Conservation (phyloP, 2,329 filamentous ascomycete genomes). For the Calonectria hawksworthii region DNA sequence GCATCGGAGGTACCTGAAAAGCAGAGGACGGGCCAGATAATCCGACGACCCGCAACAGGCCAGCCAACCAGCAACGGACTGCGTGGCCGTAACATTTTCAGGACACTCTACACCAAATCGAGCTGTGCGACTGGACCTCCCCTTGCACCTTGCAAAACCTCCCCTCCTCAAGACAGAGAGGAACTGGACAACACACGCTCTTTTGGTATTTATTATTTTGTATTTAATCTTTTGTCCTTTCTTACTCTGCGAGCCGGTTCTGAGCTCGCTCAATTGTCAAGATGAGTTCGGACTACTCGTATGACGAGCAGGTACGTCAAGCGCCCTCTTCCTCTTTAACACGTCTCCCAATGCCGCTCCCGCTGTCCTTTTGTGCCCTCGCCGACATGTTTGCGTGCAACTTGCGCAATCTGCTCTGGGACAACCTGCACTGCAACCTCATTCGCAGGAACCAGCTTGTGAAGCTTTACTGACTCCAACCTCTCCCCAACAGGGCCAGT, state of each 20-base stretch:
- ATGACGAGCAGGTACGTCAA: constrained; percentile 85
- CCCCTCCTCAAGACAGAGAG: constrained; percentile 13
- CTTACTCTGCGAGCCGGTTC: constrained; percentile 45
- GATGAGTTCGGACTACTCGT: constrained; percentile 97
- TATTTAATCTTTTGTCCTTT: constrained; percentile 18
- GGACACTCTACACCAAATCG: constrained; percentile 40
- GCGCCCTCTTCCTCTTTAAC: constrained; percentile 1
- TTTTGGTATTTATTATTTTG: constrained; percentile 33
- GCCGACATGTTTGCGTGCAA: background rate
- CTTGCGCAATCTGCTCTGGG: constrained; percentile 3
- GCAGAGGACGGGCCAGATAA: constrained; percentile 51
- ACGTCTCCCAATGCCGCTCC: background rate
- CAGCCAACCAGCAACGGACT: constrained; percentile 41
- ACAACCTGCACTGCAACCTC: background rate
- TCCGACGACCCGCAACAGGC: constrained; percentile 46
- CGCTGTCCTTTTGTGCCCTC: background rate
- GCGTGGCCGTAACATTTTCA: constrained; percentile 49
- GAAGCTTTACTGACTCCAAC: background rate
- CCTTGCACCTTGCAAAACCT: constrained; percentile 24
- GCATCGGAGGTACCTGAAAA: constrained; percentile 28
- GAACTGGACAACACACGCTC: constrained; percentile 17
- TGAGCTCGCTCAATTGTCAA: constrained; percentile 60
- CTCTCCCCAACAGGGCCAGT: constrained; percentile 77
- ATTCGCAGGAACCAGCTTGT: too few relatives aligned
- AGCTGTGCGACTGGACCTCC: constrained; percentile 11